Conservation (phyloP, 1,139 yeast genomes). For the Pneumocystis murina region DNA sequence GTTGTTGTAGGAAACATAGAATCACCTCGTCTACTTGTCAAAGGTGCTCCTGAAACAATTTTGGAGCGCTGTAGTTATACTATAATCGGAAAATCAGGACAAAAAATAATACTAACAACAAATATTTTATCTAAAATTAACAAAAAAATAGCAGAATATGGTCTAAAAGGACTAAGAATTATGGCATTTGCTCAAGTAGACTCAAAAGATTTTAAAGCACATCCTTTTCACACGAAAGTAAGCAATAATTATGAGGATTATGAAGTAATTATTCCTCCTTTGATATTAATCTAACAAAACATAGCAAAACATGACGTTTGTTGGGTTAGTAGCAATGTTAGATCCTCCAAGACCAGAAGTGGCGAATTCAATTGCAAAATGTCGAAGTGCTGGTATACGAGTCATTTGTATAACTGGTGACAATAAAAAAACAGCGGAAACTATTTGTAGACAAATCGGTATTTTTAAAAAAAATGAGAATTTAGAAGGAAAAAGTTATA, state of each 20-base stretch:
- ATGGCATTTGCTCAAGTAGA: slow-evolving; percentile 22
- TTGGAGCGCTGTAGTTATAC: slow-evolving; percentile 23
- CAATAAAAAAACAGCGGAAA: slow-evolving; percentile 37
- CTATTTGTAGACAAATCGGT: slow-evolving; percentile 37
- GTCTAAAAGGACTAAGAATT: slow-evolving; percentile 34
- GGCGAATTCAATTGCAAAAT: slow-evolving; percentile 27
- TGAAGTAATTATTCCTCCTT: background rate
- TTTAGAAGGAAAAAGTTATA: slow-evolving; percentile 1
- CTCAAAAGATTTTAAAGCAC: slow-evolving; percentile 16
- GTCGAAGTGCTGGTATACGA: slow-evolving; percentile 37
- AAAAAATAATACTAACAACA: slow-evolving; percentile 17
- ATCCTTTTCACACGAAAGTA: slow-evolving; percentile 3
- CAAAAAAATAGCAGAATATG: slow-evolving; percentile 22
- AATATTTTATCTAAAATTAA: slow-evolving; percentile 12
- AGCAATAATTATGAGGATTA: slow-evolving; percentile 13
- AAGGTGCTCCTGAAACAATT: slow-evolving; percentile 40
- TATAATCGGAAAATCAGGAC: slow-evolving; percentile 11
- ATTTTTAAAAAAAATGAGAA: slow-evolving; percentile 22
- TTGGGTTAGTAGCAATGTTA: slow-evolving; percentile 36
- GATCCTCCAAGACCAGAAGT: slow-evolving; percentile 39
- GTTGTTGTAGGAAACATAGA: slow-evolving; percentile 22
- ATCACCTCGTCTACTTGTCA: slow-evolving; percentile 24
- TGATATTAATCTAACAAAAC: background rate
- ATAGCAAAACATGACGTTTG: slow-evolving; percentile 20
- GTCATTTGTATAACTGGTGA: slow-evolving; percentile 38